These are phyloP conservation scores for Alternaria solani DNA, from an alignment of 2,329 filamentous ascomycete species.

Conservation along the genomic window DNA sequence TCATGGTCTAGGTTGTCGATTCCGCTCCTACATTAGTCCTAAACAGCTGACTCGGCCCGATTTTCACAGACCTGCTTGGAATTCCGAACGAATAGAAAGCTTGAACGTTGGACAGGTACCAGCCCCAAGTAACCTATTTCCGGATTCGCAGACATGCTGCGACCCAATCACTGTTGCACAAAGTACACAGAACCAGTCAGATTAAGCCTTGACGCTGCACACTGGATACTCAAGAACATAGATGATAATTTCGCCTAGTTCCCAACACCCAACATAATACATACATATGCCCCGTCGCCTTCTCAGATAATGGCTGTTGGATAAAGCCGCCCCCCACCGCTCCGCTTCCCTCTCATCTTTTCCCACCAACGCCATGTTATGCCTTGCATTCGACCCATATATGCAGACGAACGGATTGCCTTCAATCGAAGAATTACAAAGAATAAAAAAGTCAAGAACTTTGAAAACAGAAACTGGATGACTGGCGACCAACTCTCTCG, in stretches of 20 bases:
- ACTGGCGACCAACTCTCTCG: not conserved
- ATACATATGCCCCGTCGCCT: not conserved
- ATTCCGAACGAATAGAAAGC: not conserved
- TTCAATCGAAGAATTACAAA: constrained; percentile 11
- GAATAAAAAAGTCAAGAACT: constrained; percentile 2
- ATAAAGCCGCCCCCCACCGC: not conserved
- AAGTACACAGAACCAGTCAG: not conserved
- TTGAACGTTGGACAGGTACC: not conserved
- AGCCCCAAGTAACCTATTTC: not conserved
- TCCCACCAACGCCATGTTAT: constrained; percentile 11
- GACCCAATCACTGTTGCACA: not conserved
- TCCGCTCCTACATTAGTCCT: not conserved
- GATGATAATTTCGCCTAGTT: not conserved
- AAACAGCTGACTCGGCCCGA: not conserved
- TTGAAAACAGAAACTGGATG: constrained; percentile 7
- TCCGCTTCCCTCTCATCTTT: not conserved
- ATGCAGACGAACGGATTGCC: not conserved
- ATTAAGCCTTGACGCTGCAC: not conserved
- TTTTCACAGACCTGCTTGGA: not conserved
- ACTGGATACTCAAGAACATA: not conserved
- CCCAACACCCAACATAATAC: not conserved
- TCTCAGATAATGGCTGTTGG: not conserved
- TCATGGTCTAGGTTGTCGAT: not conserved
- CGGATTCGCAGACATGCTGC: not conserved
- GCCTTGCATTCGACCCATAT: constrained; percentile 1